phyloP scores from a whole-genome alignment of 192 early-diverging fungal genomes.

The Coemansia sp. region DNA sequence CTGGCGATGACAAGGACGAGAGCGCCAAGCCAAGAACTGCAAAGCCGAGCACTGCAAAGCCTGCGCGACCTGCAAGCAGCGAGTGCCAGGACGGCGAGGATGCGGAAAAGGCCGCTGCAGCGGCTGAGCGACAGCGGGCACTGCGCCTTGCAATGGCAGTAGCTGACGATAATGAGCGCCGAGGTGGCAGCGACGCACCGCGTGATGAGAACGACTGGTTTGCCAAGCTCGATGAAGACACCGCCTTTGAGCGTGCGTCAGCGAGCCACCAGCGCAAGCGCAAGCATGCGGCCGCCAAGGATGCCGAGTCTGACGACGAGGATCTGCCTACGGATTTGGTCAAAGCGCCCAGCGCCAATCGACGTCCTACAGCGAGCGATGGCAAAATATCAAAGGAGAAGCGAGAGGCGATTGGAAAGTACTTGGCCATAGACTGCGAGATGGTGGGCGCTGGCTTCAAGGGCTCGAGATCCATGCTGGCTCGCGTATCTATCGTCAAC shows the following conservation, averaged over 20 bases:
- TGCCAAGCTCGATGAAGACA: constrained; percentile 23
- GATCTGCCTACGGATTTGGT: constrained; percentile 24
- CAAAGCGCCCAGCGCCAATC: constrained; percentile 7
- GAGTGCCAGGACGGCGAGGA: not conserved
- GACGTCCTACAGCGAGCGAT: not conserved
- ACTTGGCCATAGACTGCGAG: constrained; percentile 96
- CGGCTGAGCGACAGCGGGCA: constrained; percentile 22
- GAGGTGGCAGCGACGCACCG: constrained; percentile 18
- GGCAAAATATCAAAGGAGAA: constrained; percentile 17
- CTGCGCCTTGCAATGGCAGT: constrained; percentile 34
- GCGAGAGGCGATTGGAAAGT: constrained; percentile 67
- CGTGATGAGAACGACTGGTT: constrained; percentile 38
- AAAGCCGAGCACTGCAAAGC: not conserved
- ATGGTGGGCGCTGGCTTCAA: constrained; percentile 95
- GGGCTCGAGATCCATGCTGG: constrained; percentile 81
- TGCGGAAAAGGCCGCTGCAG: not conserved
- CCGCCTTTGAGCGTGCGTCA: not conserved
- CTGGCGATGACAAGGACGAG: constrained; percentile 1
- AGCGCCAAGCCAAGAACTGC: not conserved
- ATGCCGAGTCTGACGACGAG: constrained; percentile 28
- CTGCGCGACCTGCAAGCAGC: not conserved
- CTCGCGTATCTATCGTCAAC: constrained; percentile 91
- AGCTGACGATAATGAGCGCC: constrained; percentile 15
- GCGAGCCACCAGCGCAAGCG: constrained; percentile 5
- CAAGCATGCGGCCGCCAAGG: constrained; percentile 18